A percentile compares a stretch with the other conserved stretches of the same genome.
Conservation (phyloP, 73 alveolate species). For the Paramecium primaurelia region DNA sequence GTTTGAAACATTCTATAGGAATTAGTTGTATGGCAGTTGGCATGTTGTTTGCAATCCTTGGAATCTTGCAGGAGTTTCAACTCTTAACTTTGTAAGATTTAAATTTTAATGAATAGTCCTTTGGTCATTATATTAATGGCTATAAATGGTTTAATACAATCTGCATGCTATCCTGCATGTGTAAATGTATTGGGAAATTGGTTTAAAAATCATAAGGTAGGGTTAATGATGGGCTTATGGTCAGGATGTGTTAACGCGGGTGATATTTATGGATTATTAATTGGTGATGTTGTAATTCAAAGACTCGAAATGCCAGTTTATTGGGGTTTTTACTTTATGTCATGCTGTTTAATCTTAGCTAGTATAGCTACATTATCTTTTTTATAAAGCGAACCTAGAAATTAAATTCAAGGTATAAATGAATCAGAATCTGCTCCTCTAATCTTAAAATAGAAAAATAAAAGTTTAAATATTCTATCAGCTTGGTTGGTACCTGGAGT, state of each 20-base stretch:
- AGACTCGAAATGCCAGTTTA: background rate
- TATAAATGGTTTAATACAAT: conserved; percentile 27
- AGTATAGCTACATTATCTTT: background rate
- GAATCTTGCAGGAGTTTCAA: conserved; percentile 2
- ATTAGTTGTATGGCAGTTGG: conserved; percentile 34
- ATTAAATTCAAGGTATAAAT: background rate
- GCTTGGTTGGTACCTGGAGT: conserved; percentile 60
- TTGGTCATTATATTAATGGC: conserved; percentile 4
- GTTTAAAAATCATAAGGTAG: conserved; percentile 50
- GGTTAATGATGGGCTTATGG: conserved; percentile 56
- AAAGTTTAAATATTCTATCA: conserved; percentile 23
- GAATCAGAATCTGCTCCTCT: background rate
- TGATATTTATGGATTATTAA: conserved; percentile 30
- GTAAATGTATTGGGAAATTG: conserved; percentile 55
- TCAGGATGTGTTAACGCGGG: conserved; percentile 52
- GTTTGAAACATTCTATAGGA: conserved; percentile 7
- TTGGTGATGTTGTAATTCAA: conserved; percentile 29
- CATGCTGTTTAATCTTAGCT: background rate
- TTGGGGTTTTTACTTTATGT: background rate
- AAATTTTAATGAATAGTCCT: background rate
- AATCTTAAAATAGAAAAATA: background rate
- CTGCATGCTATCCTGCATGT: conserved; percentile 48
- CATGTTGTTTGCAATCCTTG: background rate
- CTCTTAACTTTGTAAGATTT: background rate
- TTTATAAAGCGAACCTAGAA: background rate